These are phyloP conservation scores for Lodderomyces jiufengensis DNA, from an alignment of 1,139 yeast genomes.

Conservation along the genomic window DNA sequence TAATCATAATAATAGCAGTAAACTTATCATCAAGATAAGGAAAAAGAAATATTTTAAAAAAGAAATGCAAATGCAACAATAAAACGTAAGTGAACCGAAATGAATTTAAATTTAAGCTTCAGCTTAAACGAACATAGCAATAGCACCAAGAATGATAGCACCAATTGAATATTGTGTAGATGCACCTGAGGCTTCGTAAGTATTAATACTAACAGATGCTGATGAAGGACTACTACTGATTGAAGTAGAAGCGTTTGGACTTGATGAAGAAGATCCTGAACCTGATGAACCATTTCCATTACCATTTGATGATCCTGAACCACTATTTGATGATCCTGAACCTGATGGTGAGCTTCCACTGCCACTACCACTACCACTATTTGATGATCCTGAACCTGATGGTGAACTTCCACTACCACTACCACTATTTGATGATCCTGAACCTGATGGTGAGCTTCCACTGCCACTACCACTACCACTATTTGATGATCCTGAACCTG, in stretches of 20 bases:
- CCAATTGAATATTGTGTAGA: constrained; percentile 10
- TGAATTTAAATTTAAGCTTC: background rate
- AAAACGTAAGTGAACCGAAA: constrained; percentile 2
- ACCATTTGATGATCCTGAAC: constrained; percentile 4
- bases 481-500: too few species aligned
- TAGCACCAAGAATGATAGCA: constrained; percentile 9
- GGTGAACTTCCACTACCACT: too few species aligned
- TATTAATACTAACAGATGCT: too few species aligned
- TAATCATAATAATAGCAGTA: too few species aligned
- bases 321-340: too few species aligned
- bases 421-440: too few species aligned
- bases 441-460: too few species aligned
- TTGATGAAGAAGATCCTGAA: background rate
- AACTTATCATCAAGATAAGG: background rate
- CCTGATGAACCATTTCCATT: too few species aligned
- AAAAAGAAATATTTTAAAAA: background rate
- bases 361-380: too few species aligned
- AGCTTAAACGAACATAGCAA: constrained; percentile 9
- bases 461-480: too few species aligned
- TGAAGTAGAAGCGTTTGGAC: background rate
- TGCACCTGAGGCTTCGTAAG: constrained; percentile 8
- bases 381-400: too few species aligned
- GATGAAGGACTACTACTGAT: background rate
- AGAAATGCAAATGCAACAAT: background rate
- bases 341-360: too few species aligned